Evolutionary conservation across 1,139 yeast genomes (phyloP).

Genomic region (Blastobotrys arbuscula): DNA sequence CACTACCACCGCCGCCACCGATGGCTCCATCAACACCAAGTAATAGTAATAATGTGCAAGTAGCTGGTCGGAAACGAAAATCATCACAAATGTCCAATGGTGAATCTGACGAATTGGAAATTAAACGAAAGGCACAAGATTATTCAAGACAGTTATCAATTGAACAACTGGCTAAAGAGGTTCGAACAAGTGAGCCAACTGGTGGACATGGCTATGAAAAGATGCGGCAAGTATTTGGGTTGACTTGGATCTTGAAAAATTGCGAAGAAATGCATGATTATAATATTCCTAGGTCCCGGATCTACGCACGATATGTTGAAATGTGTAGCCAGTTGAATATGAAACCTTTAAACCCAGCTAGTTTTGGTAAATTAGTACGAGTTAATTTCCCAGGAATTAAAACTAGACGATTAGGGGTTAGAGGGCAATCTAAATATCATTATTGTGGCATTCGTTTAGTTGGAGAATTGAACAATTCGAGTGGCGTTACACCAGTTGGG

Average conservation of each 20-base stretch:
- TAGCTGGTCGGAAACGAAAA: constrained; percentile 17
- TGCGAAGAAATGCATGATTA: constrained; percentile 62
- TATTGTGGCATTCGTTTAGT: constrained; percentile 75
- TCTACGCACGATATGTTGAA: constrained; percentile 74
- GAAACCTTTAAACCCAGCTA: constrained; percentile 77
- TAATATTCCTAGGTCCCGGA: constrained; percentile 77
- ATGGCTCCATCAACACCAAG: background rate
- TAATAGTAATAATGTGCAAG: background rate
- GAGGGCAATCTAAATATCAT: constrained; percentile 88
- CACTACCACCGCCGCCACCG: constrained; percentile 4
- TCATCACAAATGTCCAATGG: constrained; percentile 1
- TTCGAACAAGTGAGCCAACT: constrained; percentile 44
- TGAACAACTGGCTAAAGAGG: constrained; percentile 46
- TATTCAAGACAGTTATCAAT: constrained; percentile 40
- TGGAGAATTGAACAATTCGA: constrained; percentile 40
- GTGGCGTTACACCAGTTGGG: constrained; percentile 29
- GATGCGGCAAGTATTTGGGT: constrained; percentile 72
- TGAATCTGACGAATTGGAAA: constrained; percentile 31
- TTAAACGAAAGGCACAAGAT: constrained; percentile 45
- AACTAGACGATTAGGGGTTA: constrained; percentile 78
- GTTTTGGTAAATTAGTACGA: constrained; percentile 78
- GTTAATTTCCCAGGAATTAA: constrained; percentile 67
- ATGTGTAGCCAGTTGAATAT: constrained; percentile 62
- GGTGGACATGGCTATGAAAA: constrained; percentile 42
- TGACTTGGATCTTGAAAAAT: constrained; percentile 69